Evolutionary conservation across 768 basidiomycete species (phyloP).

Genomic region (Termitomyces eurrhizus): DNA sequence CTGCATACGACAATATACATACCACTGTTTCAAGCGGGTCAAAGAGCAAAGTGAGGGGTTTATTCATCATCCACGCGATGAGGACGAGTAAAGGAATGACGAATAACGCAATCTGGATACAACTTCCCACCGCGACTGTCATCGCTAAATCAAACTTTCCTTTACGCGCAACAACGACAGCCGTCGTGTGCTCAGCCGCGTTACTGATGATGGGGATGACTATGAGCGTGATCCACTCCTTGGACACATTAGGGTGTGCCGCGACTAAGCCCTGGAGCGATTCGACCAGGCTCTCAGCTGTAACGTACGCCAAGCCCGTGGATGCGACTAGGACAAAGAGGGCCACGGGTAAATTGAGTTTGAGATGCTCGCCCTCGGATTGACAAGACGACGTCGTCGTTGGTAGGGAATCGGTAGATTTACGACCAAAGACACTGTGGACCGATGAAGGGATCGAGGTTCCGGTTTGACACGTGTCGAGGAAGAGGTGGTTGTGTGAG

Average conservation of each 20-base stretch:
- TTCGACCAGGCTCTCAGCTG: conserved; percentile 37
- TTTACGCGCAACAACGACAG: conserved; percentile 38
- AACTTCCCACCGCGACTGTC: conserved; percentile 39
- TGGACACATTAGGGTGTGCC: conserved; percentile 33
- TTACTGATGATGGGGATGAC: conserved; percentile 40
- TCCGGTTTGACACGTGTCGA: conserved; percentile 29
- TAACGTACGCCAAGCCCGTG: conserved; percentile 19
- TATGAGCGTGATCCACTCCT: conserved; percentile 43
- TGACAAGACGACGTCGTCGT: background rate
- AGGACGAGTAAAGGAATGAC: conserved; percentile 36
- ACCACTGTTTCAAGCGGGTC: background rate
- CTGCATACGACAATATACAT: background rate
- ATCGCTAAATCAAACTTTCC: conserved; percentile 41
- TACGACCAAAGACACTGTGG: background rate
- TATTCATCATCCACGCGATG: conserved; percentile 23
- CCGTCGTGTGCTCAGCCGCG: conserved; percentile 39
- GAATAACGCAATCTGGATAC: conserved; percentile 40
- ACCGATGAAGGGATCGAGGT: conserved; percentile 10
- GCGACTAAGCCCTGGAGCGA: conserved; percentile 38
- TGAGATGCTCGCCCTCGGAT: background rate
- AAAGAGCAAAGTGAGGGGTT: background rate
- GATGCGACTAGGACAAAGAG: background rate
- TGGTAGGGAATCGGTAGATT: background rate
- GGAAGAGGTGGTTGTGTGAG: conserved; percentile 44
- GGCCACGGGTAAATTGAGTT: background rate